Base-by-base conservation (phyloP, 2,329 filamentous ascomycete species). In the Capronia epimyces region DNA sequence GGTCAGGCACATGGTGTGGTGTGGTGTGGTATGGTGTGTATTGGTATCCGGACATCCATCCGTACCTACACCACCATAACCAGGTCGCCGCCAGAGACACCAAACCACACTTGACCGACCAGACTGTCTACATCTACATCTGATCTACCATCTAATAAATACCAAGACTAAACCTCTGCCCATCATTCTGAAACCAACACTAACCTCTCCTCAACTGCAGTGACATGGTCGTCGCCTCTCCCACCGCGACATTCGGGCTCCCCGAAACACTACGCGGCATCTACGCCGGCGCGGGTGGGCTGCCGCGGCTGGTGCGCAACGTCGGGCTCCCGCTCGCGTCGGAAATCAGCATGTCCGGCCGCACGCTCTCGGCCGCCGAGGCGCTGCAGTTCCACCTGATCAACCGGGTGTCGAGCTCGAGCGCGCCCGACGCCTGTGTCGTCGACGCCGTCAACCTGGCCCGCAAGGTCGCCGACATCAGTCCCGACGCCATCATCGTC, bases 401-500 rank as follows among this genome's bases (percentile, higher is more conserved):
- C n/a, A 89, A 60, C 54, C 47, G 49, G 21, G 42, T 62, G 10
- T 57, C 53, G 29, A 46, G 49, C 25, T 47, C 53, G 29, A 46
- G 49, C 25, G 44, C 50, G 2, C 47, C 15, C 13, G 53, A 46
- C n/a, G 13, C 68, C 69, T 46, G 55, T 36, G 53, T 62, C 4
- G 46, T 53, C 34, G 60, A 62, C 32, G 55, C 60, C 20, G 50
- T 60, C 12, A 40, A 46, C 22, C 74, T 84, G 66, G 87, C 86
- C 12, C 67, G 65, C 34, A 69, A 74, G 63, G 77, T 90, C 60
- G 79, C 79, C 15, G 75, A 64, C 52, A 84, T 86, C 66, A 87
- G 83, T 59, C 87, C 87, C 1, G 87, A 93, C 67, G 76, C 83
- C 20, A 79, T 91, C 25, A 80, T 90, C 61, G 83, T 88, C n/a